Conservation (phyloP, 495 filamentous ascomycete genomes). For the Aspergillus funiculosus region DNA sequence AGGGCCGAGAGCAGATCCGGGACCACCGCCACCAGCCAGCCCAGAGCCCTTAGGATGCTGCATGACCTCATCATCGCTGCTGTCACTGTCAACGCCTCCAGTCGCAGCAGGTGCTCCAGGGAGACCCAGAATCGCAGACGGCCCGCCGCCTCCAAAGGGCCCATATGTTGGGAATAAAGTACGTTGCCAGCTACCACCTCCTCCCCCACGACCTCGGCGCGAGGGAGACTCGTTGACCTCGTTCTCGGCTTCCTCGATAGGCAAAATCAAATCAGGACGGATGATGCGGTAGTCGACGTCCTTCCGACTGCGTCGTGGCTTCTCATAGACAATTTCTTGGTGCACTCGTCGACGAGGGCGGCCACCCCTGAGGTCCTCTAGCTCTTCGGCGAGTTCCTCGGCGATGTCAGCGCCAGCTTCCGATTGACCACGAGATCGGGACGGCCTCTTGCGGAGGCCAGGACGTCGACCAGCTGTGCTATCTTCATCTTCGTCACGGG, state of each 20-base stretch:
- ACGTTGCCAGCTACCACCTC: constrained; percentile 57
- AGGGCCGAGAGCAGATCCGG: constrained; percentile 56
- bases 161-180: constrained; percentile 80
- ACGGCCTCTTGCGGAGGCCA: constrained; percentile 43
- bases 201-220: constrained; percentile 50
- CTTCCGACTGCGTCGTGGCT: constrained; percentile 50
- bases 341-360: constrained; percentile 48
- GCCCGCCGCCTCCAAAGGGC: constrained; percentile 82
- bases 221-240: constrained; percentile 63
- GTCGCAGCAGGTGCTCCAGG: constrained; percentile 66
- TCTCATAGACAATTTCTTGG: constrained; percentile 54
- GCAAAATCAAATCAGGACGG: constrained; percentile 62
- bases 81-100: constrained; percentile 85
- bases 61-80: constrained; percentile 84
- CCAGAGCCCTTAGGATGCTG: constrained; percentile 39
- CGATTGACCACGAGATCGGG: constrained; percentile 49
- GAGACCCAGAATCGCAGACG: constrained; percentile 65
- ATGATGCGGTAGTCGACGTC: constrained; percentile 69
- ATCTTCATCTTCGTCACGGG: constrained; percentile 43
- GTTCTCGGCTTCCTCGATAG: constrained; percentile 61
- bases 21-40: constrained; percentile 46
- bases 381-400: constrained; percentile 75
- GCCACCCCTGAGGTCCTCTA: constrained; percentile 58
- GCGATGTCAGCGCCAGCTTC: constrained; percentile 46
- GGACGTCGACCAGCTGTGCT: constrained; percentile 46